These are phyloP conservation scores for Fraxinus angustifolia DNA, from an alignment of 305 asterid species.

Conservation along the genomic window DNA sequence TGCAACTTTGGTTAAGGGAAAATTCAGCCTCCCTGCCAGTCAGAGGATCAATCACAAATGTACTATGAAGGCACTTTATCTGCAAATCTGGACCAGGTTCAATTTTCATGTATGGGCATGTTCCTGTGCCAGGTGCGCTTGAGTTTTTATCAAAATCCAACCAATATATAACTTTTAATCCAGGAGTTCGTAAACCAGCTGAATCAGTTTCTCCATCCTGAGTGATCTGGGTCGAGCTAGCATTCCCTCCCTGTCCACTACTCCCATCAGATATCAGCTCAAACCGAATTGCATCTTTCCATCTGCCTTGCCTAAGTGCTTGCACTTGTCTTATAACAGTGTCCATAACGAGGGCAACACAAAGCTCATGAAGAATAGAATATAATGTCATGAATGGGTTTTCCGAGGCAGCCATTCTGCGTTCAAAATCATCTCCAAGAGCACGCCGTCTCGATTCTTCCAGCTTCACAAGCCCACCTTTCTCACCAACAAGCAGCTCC, in stretches of 20 bases:
- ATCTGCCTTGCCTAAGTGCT: slow-evolving; percentile 82
- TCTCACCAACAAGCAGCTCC: slow-evolving; percentile 97
- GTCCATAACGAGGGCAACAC: slow-evolving; percentile 95
- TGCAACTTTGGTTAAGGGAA: slow-evolving; percentile 68
- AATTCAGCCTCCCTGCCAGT: slow-evolving; percentile 84
- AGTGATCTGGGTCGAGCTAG: slow-evolving; percentile 43
- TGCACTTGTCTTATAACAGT: slow-evolving; percentile 94
- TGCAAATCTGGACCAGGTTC: slow-evolving; percentile 90
- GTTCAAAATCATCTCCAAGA: slow-evolving; percentile 97
- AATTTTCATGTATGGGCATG: slow-evolving; percentile 74
- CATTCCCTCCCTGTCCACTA: slow-evolving; percentile 61
- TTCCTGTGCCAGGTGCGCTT: slow-evolving; percentile 55
- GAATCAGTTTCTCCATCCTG: slow-evolving; percentile 87
- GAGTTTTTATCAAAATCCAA: slow-evolving; percentile 74
- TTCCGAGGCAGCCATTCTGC: slow-evolving; percentile 94
- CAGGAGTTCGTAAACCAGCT: slow-evolving; percentile 82
- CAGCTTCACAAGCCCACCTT: slow-evolving; percentile 69
- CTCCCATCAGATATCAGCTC: slow-evolving; percentile 91
- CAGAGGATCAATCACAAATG: slow-evolving; percentile 86
- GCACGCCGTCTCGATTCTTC: slow-evolving; percentile 90
- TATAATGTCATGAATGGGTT: slow-evolving; percentile 70
- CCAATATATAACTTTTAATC: slow-evolving; percentile 90
- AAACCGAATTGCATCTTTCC: slow-evolving; percentile 97
- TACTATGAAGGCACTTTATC: slow-evolving; percentile 82
- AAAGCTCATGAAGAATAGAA: slow-evolving; percentile 86